These are phyloP conservation scores for Nakaseomyces kungkrabaensis DNA, from an alignment of 1,139 yeast species.

Conservation along the genomic window DNA sequence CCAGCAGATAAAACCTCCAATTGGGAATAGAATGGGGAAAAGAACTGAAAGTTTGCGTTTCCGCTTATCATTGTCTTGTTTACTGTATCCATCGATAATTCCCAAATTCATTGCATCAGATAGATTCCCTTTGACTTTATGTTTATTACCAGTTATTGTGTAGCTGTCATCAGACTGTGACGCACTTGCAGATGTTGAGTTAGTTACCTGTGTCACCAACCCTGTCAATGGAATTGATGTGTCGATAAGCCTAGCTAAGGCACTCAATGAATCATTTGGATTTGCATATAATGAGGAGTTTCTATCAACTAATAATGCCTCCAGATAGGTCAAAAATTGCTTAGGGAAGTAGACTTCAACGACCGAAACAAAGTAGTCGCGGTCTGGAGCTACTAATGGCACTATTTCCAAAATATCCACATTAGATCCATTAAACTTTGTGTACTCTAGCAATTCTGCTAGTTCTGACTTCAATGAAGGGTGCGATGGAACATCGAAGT, in stretches of 20 bases:
- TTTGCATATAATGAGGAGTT: slow-evolving; percentile 43
- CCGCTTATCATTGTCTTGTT: background rate
- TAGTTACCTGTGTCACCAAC: slow-evolving; percentile 16
- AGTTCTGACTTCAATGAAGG: background rate
- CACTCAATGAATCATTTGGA: slow-evolving; percentile 37
- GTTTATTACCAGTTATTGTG: background rate
- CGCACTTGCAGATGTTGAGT: background rate
- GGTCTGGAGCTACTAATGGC: slow-evolving; percentile 45
- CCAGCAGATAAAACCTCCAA: background rate
- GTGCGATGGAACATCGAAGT: background rate
- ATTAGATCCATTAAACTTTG: slow-evolving; percentile 32
- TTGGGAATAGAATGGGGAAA: background rate
- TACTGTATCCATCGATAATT: background rate
- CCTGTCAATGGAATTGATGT: slow-evolving; percentile 51
- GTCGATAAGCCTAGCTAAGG: slow-evolving; percentile 50
- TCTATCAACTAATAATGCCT: slow-evolving; percentile 34
- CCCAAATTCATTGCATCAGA: background rate
- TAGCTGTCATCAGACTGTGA: background rate
- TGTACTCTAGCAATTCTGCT: slow-evolving; percentile 11
- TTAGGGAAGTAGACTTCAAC: slow-evolving; percentile 66
- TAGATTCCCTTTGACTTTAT: background rate
- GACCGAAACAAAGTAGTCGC: slow-evolving; percentile 52
- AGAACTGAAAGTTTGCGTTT: background rate
- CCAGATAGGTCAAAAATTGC: slow-evolving; percentile 37
- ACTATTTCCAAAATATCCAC: slow-evolving; percentile 37